Evolutionary conservation across 1,284 basidiomycete species (phyloP), one percentile per base, ranked within the genome.

Genomic region (Ceratobasidium sp.): DNA sequence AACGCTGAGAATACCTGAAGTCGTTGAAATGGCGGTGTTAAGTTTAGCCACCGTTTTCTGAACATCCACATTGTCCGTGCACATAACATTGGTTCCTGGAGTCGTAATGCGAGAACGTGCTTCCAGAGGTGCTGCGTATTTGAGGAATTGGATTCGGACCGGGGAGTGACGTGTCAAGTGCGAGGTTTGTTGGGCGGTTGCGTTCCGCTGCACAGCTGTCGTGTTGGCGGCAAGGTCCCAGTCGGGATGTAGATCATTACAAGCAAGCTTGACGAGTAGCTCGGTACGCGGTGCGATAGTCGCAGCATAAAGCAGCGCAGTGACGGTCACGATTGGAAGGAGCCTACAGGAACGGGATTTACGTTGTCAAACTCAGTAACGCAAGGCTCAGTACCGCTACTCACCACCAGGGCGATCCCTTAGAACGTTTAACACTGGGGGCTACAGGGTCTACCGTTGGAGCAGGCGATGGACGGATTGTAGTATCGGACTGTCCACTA

Each of bases 271-370:
- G 50, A 77, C 57, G 33, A 75, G 74, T 1, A 77, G 69, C 41
- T 77, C 75, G 17, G 72, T 76, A 41, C 67, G 44, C 53, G 76
- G 65, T 15, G 72, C 76, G 14, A 75, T 72, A 14, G 76, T 77
- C 22, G 73, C 64, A 22, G 75, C 56, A 47, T 69, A 76, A 19
- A 76, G 50, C 22, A 69, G 56, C 2, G 73, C 75, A 31, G 75
- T 67, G 41, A 74, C n/a, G 2, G 64, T 48, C 24, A 71, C 60
- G 19, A 76, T 56, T 41, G 75, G 75, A 19, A 76, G 54, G 15
- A 76, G 41, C 44, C 75, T 76, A 44, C 11, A 51, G 19, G 22
- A 36, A 60, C 17, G 31, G 36, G 11, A 53, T 75, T 44, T 44
- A 72, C 45, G 65, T 67, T n/a, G 66, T 59, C 54, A 69, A 44